These are phyloP conservation scores for Thalassiosira hispida DNA, from an alignment of 352 stramenopile genomes.

Conservation along the genomic window DNA sequence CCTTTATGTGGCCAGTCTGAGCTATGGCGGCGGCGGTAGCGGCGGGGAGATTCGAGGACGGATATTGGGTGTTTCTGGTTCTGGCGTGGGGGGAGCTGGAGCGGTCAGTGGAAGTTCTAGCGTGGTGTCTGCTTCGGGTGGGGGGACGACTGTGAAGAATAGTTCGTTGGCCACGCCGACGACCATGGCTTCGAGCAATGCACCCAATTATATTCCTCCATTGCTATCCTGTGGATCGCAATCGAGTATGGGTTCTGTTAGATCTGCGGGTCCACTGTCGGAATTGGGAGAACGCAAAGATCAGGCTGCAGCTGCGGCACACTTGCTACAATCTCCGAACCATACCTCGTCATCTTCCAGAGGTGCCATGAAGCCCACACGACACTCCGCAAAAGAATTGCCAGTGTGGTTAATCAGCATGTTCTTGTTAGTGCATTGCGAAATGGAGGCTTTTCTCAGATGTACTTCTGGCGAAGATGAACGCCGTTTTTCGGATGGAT, in stretches of 20 bases:
- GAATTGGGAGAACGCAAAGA: neutral
- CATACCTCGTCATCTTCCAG: neutral
- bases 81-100: neutral
- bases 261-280: constrained; percentile 8
- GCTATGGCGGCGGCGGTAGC: no score
- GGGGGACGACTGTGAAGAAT: neutral
- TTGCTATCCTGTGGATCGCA: constrained; percentile 80
- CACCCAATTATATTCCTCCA: constrained; percentile 62
- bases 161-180: neutral
- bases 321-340: neutral
- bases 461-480: constrained; percentile 74
- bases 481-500: constrained; percentile 56
- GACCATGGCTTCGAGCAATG: neutral
- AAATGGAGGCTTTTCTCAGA: constrained; percentile 69
- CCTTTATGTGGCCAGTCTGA: constrained; percentile 67
- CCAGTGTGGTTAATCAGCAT: constrained; percentile 80
- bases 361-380: constrained; percentile 46
- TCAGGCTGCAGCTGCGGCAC: neutral
- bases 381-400: constrained; percentile 76
- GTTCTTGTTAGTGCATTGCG: constrained; percentile 81
- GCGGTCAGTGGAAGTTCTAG: neutral
- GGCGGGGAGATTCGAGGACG: neutral
- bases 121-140: neutral
- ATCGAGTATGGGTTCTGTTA: constrained; percentile 64
- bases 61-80: neutral